phyloP scores from a whole-genome alignment of 2,329 filamentous ascomycete genomes.

The Apiospora pterosperma region DNA sequence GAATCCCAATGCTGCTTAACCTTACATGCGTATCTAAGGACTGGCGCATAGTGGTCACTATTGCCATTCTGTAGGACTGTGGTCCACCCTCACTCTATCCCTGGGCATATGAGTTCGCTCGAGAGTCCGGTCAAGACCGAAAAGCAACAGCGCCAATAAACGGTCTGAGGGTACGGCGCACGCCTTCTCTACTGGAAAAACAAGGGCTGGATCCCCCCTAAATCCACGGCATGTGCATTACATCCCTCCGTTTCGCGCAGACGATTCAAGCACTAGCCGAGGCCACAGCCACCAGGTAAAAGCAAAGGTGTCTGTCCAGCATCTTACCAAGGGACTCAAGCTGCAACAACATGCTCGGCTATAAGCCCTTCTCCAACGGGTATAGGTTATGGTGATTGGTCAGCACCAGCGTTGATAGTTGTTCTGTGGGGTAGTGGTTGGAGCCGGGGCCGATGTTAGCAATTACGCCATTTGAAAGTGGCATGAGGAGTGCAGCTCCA shows the following conservation, averaged over 20 bases:
- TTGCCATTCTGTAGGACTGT: background rate
- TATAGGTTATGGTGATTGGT: background rate
- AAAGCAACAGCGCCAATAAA: background rate
- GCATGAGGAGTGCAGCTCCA: background rate
- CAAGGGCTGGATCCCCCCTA: background rate
- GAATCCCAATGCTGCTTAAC: background rate
- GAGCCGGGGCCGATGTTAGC: background rate
- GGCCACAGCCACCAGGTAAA: background rate
- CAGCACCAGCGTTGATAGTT: background rate
- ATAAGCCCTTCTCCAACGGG: background rate
- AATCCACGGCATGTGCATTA: background rate
- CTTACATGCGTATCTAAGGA: background rate
- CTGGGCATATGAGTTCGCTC: background rate
- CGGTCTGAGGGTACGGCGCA: background rate
- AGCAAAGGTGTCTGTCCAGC: background rate
- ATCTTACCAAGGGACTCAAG: background rate
- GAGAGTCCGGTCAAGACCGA: background rate
- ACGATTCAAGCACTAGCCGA: background rate
- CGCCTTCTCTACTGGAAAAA: background rate
- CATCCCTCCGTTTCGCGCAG: background rate
- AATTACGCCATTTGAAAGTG: slow-evolving; percentile 2
- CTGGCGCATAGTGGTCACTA: background rate
- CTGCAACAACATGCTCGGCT: background rate
- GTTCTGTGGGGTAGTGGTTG: background rate
- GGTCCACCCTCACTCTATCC: background rate